Conservation (phyloP, 2,329 filamentous ascomycete species). For the Meredithiella fracta region DNA sequence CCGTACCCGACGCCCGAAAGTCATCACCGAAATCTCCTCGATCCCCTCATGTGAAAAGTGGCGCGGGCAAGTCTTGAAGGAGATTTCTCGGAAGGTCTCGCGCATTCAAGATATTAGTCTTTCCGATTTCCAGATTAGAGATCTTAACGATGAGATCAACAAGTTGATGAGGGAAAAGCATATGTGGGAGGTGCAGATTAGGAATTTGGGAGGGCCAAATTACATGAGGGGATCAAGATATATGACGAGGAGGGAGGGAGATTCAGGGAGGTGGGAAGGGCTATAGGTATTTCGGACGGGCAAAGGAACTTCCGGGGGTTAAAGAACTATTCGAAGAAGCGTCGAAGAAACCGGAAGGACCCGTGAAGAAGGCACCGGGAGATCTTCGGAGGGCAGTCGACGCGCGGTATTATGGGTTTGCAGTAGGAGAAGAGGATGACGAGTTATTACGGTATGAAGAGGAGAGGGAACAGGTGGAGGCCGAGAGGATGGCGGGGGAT, state of each 20-base stretch:
- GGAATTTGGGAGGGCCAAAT: conserved; percentile 89
- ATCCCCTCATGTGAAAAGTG: conserved; percentile 91
- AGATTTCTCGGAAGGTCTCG: conserved; percentile 91
- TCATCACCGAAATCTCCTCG: conserved; percentile 69
- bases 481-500: conserved; percentile 44
- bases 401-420: conserved; percentile 91
- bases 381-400: conserved; percentile 60
- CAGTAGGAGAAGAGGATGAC: conserved; percentile 79
- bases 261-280: conserved; percentile 66
- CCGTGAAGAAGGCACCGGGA: conserved; percentile 48
- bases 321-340: conserved; percentile 90
- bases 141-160: conserved; percentile 98
- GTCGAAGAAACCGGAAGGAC: conserved; percentile 35
- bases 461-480: conserved; percentile 67
- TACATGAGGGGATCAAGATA: conserved; percentile 69
- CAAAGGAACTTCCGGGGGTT: conserved; percentile 77
- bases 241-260: conserved; percentile 61
- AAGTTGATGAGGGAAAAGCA: conserved; percentile 98
- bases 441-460: conserved; percentile 64
- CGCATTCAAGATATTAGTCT: conserved; percentile 83
- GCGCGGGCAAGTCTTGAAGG: conserved; percentile 93
- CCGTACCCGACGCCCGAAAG: conserved; percentile 74
- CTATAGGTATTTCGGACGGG: conserved; percentile 86
- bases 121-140: conserved; percentile 93
- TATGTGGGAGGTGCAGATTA: conserved; percentile 96